Conservation (phyloP, 225 moss, liverwort and hornwort genomes). For the Straminergon stramineum region DNA sequence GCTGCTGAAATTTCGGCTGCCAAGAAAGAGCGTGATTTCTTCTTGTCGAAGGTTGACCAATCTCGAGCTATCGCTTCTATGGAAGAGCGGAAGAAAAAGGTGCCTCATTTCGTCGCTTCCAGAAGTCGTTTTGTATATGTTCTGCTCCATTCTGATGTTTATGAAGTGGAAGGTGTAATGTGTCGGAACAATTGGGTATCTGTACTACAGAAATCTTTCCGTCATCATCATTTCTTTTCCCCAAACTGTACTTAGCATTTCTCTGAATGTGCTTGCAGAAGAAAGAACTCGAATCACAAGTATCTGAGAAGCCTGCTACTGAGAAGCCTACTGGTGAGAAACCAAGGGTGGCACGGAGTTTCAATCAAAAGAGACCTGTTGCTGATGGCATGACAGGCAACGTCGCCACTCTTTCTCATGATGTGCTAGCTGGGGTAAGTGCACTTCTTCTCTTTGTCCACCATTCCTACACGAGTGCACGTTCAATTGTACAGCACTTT, state of each 20-base stretch:
- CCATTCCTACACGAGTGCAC: background rate
- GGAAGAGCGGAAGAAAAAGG: constrained; percentile 92
- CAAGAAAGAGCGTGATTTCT: constrained; percentile 96
- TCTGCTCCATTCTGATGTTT: background rate
- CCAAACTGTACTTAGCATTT: background rate
- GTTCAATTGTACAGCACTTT: background rate
- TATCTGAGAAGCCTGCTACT: background rate
- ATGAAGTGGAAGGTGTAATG: background rate
- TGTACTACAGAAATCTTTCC: background rate
- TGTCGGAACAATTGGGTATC: background rate
- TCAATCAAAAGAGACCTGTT: constrained; percentile 63
- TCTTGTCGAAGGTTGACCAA: constrained; percentile 83
- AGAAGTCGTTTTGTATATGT: background rate
- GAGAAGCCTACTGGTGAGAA: constrained; percentile 17
- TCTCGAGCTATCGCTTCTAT: constrained; percentile 93
- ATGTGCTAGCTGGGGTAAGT: constrained; percentile 71
- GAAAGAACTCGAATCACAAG: constrained; percentile 29
- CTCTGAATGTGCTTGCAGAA: constrained; percentile 31
- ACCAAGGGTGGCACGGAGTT: constrained; percentile 54
- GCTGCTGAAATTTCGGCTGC: constrained; percentile 95
- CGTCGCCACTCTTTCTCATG: constrained; percentile 44
- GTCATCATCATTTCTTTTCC: background rate
- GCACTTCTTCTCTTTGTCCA: background rate
- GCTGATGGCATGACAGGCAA: constrained; percentile 45
- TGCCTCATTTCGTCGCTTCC: background rate